Percentiles rank a stretch among this genome's conserved stretches.
Conservation (phyloP, 305 asterid genomes). For the Fraxinus velutina region DNA sequence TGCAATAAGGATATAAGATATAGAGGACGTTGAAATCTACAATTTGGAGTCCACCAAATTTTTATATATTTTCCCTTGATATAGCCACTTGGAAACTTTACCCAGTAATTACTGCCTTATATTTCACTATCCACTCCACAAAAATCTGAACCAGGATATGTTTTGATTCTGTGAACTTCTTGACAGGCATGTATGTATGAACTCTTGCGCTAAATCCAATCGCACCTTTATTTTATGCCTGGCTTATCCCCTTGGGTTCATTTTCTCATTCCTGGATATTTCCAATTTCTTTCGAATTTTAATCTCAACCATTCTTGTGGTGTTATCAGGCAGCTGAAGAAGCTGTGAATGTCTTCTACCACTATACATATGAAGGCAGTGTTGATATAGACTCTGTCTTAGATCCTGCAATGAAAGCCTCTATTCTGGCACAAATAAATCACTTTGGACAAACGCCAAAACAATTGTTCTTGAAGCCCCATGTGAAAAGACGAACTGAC, state of each 20-base stretch:
- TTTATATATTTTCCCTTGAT: background rate
- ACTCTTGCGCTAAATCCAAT: background rate
- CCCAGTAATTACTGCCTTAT: background rate
- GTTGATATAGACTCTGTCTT: slow-evolving; percentile 94
- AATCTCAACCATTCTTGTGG: slow-evolving; percentile 17
- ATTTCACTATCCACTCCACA: background rate
- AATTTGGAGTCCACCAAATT: background rate
- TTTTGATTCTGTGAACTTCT: background rate
- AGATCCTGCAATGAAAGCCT: slow-evolving; percentile 99
- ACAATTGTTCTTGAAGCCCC: slow-evolving; percentile 85
- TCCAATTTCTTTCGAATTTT: background rate
- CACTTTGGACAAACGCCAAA: slow-evolving; percentile 99
- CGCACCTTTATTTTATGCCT: background rate
- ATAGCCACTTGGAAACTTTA: background rate
- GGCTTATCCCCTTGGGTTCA: background rate
- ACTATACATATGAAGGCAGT: slow-evolving; percentile 97
- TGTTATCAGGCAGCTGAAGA: slow-evolving; percentile 88
- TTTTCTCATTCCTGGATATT: background rate
- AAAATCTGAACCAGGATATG: background rate
- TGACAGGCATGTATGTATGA: background rate
- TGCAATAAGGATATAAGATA: background rate
- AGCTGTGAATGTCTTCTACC: slow-evolving; percentile 98
- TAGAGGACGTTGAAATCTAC: background rate
- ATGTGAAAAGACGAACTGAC: slow-evolving; percentile 82
- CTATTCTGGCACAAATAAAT: slow-evolving; percentile 95